A percentile compares a stretch with the other conserved stretches of the same genome.
phyloP scores from a whole-genome alignment of 345 rosid species.

The Salix brachista region DNA sequence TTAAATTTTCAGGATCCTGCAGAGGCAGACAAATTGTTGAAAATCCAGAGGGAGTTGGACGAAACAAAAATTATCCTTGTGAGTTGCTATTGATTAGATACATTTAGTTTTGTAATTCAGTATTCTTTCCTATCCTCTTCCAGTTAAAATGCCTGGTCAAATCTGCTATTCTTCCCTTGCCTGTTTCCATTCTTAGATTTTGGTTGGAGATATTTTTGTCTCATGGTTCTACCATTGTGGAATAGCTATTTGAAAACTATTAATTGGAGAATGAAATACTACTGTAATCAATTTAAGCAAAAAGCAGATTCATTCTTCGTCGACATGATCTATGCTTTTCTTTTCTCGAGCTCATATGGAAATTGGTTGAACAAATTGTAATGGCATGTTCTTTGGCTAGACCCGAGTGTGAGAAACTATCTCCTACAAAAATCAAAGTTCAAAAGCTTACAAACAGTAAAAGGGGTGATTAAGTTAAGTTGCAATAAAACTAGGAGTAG shows the following conservation, averaged over 20 bases:
- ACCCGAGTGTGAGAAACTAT: not conserved
- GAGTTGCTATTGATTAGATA: slow-evolving; percentile 25
- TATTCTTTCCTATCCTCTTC: not conserved
- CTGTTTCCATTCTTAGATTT: not conserved
- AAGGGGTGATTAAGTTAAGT: not conserved
- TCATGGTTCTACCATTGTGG: not conserved
- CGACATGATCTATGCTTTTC: not conserved
- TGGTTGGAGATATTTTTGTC: not conserved
- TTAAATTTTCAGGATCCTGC: slow-evolving; percentile 76
- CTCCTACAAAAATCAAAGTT: not conserved
- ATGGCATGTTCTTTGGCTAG: not conserved
- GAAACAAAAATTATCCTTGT: slow-evolving; percentile 98
- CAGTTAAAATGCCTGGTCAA: not conserved
- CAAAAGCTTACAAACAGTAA: not conserved
- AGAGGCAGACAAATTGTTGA: slow-evolving; percentile 94
- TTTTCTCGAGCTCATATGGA: not conserved
- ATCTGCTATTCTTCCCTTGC: not conserved
- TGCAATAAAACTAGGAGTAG: not conserved
- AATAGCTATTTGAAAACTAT: not conserved
- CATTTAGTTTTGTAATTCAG: not conserved
- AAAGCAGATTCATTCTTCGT: not conserved
- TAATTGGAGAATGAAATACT: not conserved
- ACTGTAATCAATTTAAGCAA: not conserved
- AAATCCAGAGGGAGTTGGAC: slow-evolving; percentile 96
- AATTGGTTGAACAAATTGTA: not conserved